These are phyloP conservation scores for Diaporthe ampelina DNA, from an alignment of 2,329 filamentous ascomycete genomes.

Conservation along the genomic window DNA sequence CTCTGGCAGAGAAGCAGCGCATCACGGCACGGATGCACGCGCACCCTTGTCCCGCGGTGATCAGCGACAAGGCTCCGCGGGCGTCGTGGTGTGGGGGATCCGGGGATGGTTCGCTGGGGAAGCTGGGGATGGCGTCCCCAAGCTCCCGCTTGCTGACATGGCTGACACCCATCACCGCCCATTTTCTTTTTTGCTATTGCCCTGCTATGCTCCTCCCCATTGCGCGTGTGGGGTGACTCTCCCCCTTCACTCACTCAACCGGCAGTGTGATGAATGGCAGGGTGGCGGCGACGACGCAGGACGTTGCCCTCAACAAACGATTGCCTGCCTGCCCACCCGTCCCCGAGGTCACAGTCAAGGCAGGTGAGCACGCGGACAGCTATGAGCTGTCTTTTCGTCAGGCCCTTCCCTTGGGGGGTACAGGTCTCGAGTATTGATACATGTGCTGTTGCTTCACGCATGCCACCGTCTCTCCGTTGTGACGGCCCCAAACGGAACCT, in stretches of 20 bases:
- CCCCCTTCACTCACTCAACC: conserved; percentile 5
- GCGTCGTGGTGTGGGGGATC: conserved; percentile 10
- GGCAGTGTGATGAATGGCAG: conserved; percentile 11
- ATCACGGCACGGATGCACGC: conserved; percentile 26
- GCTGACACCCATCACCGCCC: conserved; percentile 20
- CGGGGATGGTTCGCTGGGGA: conserved; percentile 18
- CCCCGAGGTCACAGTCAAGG: not conserved
- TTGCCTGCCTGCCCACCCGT: not conserved
- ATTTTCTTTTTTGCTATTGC: not conserved
- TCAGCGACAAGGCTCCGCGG: conserved; percentile 2
- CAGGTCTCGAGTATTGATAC: not conserved
- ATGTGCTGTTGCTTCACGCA: not conserved
- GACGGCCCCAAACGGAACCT: not conserved
- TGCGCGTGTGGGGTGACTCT: not conserved
- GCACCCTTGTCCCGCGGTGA: conserved; percentile 27
- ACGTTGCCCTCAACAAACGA: conserved; percentile 14
- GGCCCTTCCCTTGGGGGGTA: not conserved
- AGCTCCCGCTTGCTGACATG: conserved; percentile 30
- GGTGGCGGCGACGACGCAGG: not conserved
- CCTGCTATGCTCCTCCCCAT: too few species aligned
- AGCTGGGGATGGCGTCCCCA: conserved; percentile 15
- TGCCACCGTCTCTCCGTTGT: conserved; percentile 6
- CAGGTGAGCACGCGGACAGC: not conserved
- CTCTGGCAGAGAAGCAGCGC: not conserved
- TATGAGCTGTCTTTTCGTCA: not conserved